Conservation (phyloP, 2,329 filamentous ascomycete genomes). For the Didymosphaeria variabile region DNA sequence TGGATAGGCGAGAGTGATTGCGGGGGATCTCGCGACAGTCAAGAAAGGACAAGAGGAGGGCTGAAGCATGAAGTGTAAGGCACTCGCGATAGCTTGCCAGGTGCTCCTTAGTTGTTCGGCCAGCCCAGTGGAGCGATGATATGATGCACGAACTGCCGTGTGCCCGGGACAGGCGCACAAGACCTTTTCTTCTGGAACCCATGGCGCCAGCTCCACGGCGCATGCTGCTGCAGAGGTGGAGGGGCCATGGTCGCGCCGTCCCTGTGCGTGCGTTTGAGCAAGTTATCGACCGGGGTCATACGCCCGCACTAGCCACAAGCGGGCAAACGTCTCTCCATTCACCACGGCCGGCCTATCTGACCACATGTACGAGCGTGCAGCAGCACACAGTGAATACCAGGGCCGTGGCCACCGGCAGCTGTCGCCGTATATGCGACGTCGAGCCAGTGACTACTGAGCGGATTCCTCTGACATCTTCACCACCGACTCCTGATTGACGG, state of each 20-base stretch:
- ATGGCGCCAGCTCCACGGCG: background rate
- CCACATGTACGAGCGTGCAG: background rate
- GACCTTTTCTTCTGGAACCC: background rate
- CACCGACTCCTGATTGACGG: background rate
- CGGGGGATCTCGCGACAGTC: constrained; percentile 44
- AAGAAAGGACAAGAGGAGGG: constrained; percentile 38
- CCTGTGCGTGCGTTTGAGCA: constrained; percentile 28
- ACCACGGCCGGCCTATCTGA: background rate
- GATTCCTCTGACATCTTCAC: constrained; percentile 19
- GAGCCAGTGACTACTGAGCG: constrained; percentile 7
- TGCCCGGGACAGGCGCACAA: background rate
- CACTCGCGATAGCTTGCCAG: constrained; percentile 18
- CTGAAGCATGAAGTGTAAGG: constrained; percentile 45
- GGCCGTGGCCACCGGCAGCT: constrained; percentile 9
- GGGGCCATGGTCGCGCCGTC: background rate
- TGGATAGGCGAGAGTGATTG: constrained; percentile 30
- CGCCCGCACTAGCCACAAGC: constrained; percentile 11
- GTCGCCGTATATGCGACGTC: constrained; percentile 8
- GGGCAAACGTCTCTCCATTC: constrained; percentile 4
- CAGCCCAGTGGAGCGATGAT: background rate
- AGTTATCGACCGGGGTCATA: constrained; percentile 19
- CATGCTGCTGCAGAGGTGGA: background rate
- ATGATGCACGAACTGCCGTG: background rate
- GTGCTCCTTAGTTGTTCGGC: constrained; percentile 12
- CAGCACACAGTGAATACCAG: constrained; percentile 11